A percentile compares a stretch with the other conserved stretches of the same genome.
These are phyloP conservation scores for Jackrogersella minutella DNA, from an alignment of 495 filamentous ascomycete genomes.

Conservation along the genomic window DNA sequence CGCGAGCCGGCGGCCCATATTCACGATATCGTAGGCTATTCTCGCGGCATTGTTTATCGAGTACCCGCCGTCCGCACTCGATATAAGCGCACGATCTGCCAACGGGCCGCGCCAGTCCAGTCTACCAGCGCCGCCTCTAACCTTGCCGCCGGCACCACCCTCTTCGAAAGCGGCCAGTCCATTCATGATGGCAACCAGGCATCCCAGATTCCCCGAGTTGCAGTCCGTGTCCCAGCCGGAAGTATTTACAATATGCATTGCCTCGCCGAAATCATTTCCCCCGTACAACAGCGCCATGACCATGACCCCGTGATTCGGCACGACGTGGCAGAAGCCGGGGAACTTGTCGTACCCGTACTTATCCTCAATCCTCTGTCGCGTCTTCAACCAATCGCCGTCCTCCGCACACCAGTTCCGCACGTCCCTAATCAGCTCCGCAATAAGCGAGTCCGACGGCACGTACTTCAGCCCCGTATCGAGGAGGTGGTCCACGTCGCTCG, in stretches of 20 bases:
- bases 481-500: constrained; percentile 37
- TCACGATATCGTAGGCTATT: constrained; percentile 40
- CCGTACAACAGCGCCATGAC: constrained; percentile 45
- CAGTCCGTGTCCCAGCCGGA: constrained; percentile 49
- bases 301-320: constrained; percentile 47
- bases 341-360: constrained; percentile 46
- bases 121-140: not conserved
- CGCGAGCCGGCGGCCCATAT: constrained; percentile 34
- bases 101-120: constrained; percentile 45
- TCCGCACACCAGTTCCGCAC: constrained; percentile 36
- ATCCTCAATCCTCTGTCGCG: constrained; percentile 42
- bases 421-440: constrained; percentile 29
- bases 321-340: constrained; percentile 43
- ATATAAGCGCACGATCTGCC: constrained; percentile 43
- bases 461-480: constrained; percentile 38
- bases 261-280: constrained; percentile 40
- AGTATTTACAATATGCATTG: constrained; percentile 48
- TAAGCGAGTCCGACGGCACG: constrained; percentile 32
- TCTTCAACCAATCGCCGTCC: constrained; percentile 41
- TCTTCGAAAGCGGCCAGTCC: constrained; percentile 39
- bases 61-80: constrained; percentile 48
- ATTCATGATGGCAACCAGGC: constrained; percentile 45
- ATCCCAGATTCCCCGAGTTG: constrained; percentile 46
- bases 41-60: constrained; percentile 47
- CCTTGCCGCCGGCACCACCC: not conserved